Evolutionary conservation across 768 basidiomycete species (phyloP), one percentile per base, ranked within the genome.

Genomic region (Candolleomyces aberdarensis): DNA sequence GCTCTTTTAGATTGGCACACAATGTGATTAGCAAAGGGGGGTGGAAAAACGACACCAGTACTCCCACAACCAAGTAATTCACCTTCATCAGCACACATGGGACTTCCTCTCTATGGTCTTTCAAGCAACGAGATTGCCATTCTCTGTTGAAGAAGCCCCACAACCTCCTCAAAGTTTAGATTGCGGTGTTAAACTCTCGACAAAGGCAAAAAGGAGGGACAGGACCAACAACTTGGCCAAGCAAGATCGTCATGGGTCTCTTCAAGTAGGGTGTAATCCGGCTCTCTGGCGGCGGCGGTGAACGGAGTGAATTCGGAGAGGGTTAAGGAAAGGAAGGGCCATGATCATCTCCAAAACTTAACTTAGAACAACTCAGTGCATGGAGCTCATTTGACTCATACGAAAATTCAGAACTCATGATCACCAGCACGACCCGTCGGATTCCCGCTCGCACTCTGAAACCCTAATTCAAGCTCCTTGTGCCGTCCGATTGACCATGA

Each of bases 151-250:
- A 36, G 36, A 36, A 11, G 36, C 36, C 36, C 36, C 36, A 11
- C 36, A 11, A 46, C 19, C 44, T 17, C 6, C 44, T 17, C 7
- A 17, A 46, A 20, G 17, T 9, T 46, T 17, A 46, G 19, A 17
- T 46, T 46, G 44, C 44, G 44, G 19, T 46, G 32, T 43, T 20
- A 3, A 8, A 14, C 10, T n/a, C 20, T 56, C 19, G 3, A 19
- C 49, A 56, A 56, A 56, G 54, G 54, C 22, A 41, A 56, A 41
- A 32, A 39, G 14, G 39, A 56, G 54, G 54, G 54, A 6, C n/a
- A 6, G 19, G 36, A 14, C 54, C 54, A 36, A 26, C 32, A 17
- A 29, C 19, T 20, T 43, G 54, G 54, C 54, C 36, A 2, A 36
- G 11, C 36, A 36, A 36, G 36, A 36, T 31, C 19, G 52, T 54